Evolutionary conservation across 768 basidiomycete species (phyloP).

Genomic region (Podaxis sp.): DNA sequence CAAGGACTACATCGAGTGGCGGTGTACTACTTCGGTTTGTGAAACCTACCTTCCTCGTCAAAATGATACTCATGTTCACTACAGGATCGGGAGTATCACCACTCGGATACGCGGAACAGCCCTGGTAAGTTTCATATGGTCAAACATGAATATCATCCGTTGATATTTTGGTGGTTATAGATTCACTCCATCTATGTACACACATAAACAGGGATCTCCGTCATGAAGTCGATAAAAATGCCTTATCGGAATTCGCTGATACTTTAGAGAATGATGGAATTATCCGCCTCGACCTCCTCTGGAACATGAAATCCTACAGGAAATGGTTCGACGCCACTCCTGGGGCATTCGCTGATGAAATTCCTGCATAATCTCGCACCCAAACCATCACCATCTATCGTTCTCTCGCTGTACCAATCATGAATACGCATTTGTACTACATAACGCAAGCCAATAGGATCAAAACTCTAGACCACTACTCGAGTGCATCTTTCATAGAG

Average conservation of each 20-base stretch:
- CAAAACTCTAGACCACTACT: no score
- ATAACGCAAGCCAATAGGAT: no score
- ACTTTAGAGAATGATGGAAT: not conserved
- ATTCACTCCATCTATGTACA: not conserved
- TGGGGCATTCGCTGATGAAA: not conserved
- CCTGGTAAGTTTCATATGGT: not conserved
- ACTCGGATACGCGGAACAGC: not conserved
- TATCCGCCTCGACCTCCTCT: slow-evolving; percentile 2
- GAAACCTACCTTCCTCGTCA: not conserved
- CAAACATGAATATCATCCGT: not conserved
- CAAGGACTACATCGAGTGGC: slow-evolving; percentile 4
- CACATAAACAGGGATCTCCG: not conserved
- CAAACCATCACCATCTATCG: not conserved
- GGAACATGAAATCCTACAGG: not conserved
- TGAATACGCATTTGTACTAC: no score
- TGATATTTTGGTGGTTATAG: not conserved
- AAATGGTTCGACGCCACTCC: slow-evolving; percentile 1
- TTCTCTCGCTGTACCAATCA: no score
- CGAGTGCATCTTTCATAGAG: no score
- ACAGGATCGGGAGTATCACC: not conserved
- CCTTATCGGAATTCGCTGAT: not conserved
- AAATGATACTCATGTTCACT: not conserved
- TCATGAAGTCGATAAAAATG: not conserved
- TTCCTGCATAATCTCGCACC: not conserved
- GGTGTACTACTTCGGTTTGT: not conserved